phyloP scores from a whole-genome alignment of 140 eudicot genomes.

The Senecio squalidus region DNA sequence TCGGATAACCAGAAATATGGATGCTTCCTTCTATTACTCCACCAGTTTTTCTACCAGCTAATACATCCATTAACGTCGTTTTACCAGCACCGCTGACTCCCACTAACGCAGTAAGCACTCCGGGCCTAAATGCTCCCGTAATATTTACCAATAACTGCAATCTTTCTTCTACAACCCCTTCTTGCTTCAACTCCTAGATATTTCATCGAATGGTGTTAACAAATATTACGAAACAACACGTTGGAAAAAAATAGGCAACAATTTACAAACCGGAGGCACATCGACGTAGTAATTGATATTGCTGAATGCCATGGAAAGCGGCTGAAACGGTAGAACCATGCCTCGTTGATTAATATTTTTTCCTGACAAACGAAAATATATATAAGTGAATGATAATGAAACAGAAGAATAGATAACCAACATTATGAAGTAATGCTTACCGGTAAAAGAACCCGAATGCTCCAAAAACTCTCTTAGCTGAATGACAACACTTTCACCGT shows the following conservation, averaged over 20 bases:
- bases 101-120: slow-evolving; percentile 94
- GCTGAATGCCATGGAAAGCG: slow-evolving; percentile 95
- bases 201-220: slow-evolving; percentile 1
- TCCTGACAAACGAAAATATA: slow-evolving; percentile 41
- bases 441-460: slow-evolving; percentile 82
- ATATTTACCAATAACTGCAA: slow-evolving; percentile 74
- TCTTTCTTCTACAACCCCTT: slow-evolving; percentile 71
- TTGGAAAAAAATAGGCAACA: slow-evolving; percentile 4
- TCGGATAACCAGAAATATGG: slow-evolving; percentile 81
- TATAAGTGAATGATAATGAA: slow-evolving; percentile 1
- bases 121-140: slow-evolving; percentile 98
- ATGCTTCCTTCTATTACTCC: slow-evolving; percentile 86
- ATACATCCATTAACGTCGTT: slow-evolving; percentile 96
- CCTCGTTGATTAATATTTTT: slow-evolving; percentile 70
- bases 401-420: not conserved
- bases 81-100: slow-evolving; percentile 99
- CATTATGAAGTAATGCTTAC: slow-evolving; percentile 24
- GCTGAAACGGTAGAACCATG: slow-evolving; percentile 98
- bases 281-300: slow-evolving; percentile 86
- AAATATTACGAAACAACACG: not conserved
- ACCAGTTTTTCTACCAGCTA: slow-evolving; percentile 98
- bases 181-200: slow-evolving; percentile 78
- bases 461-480: slow-evolving; percentile 81
- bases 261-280: slow-evolving; percentile 72
- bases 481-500: slow-evolving; percentile 58